These are phyloP conservation scores for Argentina anserina DNA, from an alignment of 306 rosid genomes.

Conservation along the genomic window DNA sequence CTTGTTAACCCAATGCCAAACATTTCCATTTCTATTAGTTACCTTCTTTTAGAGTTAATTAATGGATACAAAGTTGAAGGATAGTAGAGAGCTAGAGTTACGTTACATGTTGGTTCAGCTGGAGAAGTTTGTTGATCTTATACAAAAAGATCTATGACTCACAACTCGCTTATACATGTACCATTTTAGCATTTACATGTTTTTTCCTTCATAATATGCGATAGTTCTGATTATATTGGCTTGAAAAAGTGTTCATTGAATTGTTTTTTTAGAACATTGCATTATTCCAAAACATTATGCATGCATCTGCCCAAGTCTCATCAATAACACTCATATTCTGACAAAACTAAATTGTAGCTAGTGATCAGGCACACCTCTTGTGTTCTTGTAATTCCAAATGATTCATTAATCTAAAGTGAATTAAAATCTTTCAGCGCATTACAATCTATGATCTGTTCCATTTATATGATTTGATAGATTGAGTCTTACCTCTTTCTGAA, in stretches of 20 bases:
- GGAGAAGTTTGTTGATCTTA: background rate
- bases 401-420: background rate
- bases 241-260: background rate
- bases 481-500: background rate
- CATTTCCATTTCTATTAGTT: background rate
- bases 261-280: background rate
- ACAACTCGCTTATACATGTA: background rate
- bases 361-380: background rate
- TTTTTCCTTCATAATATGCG: background rate
- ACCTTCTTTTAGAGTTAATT: background rate
- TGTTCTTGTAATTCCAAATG: background rate
- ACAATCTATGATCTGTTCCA: background rate
- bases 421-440: background rate
- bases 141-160: background rate
- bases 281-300: background rate
- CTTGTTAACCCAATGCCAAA: background rate
- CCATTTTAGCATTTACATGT: background rate
- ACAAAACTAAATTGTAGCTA: background rate
- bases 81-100: background rate
- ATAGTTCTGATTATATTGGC: background rate
- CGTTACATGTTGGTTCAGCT: background rate
- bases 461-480: background rate
- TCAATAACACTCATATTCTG: background rate
- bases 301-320: background rate
- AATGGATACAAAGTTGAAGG: background rate